Percentiles rank a stretch among this genome's conserved stretches.
Evolutionary conservation across 2,329 filamentous ascomycete genomes (phyloP).

Genomic region (Aspergillus sp.): DNA sequence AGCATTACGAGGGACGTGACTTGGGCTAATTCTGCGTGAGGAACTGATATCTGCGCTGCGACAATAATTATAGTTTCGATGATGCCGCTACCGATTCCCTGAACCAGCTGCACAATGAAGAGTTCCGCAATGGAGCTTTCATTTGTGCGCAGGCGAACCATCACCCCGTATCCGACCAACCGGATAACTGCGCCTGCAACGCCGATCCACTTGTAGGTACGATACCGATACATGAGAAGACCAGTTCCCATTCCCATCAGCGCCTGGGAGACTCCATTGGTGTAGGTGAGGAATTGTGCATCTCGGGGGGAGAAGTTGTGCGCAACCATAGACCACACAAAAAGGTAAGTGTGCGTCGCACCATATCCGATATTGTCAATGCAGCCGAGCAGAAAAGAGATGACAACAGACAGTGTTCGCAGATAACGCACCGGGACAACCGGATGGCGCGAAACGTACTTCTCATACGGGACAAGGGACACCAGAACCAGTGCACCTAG

Average conservation of each 20-base stretch:
- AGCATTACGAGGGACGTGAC: slow-evolving; percentile 49
- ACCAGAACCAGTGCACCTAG: slow-evolving; percentile 45
- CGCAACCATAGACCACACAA: slow-evolving; percentile 48
- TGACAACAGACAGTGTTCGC: slow-evolving; percentile 43
- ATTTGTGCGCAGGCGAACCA: slow-evolving; percentile 50
- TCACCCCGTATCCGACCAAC: slow-evolving; percentile 51
- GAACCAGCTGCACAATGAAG: slow-evolving; percentile 50
- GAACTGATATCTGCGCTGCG: slow-evolving; percentile 47
- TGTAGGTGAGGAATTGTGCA: slow-evolving; percentile 46
- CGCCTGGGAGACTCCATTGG: slow-evolving; percentile 45
- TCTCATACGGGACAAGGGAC: slow-evolving; percentile 51
- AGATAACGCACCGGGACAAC: slow-evolving; percentile 50
- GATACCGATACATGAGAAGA: slow-evolving; percentile 42
- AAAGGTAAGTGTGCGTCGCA: slow-evolving; percentile 51
- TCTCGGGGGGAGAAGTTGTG: slow-evolving; percentile 42
- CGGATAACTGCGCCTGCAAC: slow-evolving; percentile 44
- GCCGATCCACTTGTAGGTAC: slow-evolving; percentile 50
- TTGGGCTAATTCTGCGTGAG: slow-evolving; percentile 49
- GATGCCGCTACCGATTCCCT: slow-evolving; percentile 51
- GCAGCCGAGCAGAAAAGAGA: slow-evolving; percentile 42
- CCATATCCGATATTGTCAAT: slow-evolving; percentile 47
- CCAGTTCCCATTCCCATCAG: slow-evolving; percentile 44
- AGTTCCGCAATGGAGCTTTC: slow-evolving; percentile 48
- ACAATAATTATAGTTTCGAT: slow-evolving; percentile 47
- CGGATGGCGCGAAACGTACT: slow-evolving; percentile 44